Base-by-base conservation (phyloP, 495 filamentous ascomycete species). In the Aspergillus indologenus region DNA sequence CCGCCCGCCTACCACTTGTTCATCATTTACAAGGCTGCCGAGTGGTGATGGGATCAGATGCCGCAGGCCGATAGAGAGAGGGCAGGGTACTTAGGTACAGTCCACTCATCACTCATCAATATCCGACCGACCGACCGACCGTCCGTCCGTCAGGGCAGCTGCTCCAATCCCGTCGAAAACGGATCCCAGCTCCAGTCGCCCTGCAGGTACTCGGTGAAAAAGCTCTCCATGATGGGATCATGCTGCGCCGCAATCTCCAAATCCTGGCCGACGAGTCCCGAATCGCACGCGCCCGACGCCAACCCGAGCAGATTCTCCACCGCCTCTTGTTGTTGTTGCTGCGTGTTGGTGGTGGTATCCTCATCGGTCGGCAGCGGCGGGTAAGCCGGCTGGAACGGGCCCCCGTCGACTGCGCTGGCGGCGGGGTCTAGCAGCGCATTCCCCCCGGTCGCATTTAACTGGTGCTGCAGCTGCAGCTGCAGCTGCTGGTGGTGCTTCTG, bases 171-270 rank as follows among this genome's bases (percentile, higher is more conserved):
- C n/a, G n/a, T 40, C 1, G 66, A 65, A 57, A 69, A 65, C 11
- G 66, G 61, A 26, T 66, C 66, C 66, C 66, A 69, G 2, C 66
- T 58, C 66, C 66, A 66, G 52, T 69, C 63, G 19, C 62, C 63
- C 15, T 69, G 63, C 21, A 69, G 22, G 50, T 59, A 66, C 4
- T 66, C 66, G 3, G 61, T 57, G 46, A 66, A 56, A 24, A 69
- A 69, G 19, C 47, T 62, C 29, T 66, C 63, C 66, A 69, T 66
- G 12, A 60, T 58, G 14, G 57, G 46, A 23, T 69, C 66, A n/a
- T n/a, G n/a, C 20, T 66, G 57, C 2, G 51, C 19, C 8, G 34
- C 34, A 1, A 45, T 18, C 26, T 47, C 57, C 14, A 18, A 21
- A 3, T 46, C 45, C 4, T 42, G 45, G 21, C 46, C 45, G n/a